Base-by-base conservation (phyloP, 352 stramenopile genomes). In the Thraustochytrium aureum region DNA sequence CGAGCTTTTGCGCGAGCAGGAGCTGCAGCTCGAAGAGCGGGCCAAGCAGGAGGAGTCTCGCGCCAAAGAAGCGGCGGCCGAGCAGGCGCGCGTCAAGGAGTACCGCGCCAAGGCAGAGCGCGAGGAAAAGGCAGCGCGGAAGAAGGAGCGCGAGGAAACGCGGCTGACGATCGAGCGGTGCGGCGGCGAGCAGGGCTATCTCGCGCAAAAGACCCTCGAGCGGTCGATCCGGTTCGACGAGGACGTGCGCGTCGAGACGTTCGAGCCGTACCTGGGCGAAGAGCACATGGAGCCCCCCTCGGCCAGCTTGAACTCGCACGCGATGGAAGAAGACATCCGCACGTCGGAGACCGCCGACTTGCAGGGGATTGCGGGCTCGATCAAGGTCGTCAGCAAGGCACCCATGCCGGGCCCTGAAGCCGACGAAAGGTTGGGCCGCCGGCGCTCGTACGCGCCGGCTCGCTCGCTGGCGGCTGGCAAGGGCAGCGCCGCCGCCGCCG, bases 21-120 rank as follows among this genome's bases (percentile, higher is more conserved):
- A 73, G 10, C 30, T 32, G 37, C 12, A 22, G 32, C 22, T 72
- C 10, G 73, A 74, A 66, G 62, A 81, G 64, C 39, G 47, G n/a
- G 62, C 62, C 62, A 17, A 26, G 26, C 14, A 62, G 4, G 32
- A 38, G 7, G 73, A 82, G 37, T 33, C 61, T 56, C 26, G 30
- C 22, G 73, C 73, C 5, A 10, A 26, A 17, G 32, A 45, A 17
- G 69, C 69, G 22, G 59, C 69, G 14, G 52, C 33, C 2, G 54
- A 69, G 59, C 69, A 67, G 22, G 69, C 50, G n/a, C 33, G 35
- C 10, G 69, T 38, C 30, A 45, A 54, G 30, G 59, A 79, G 39
- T 79, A 79, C 30, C 69, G 69, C 17, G 39, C 42, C 7, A 35
- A 79, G 69, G 59, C 69, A 14, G 69, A 79, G 41, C 65, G 67